Evolutionary conservation across 495 filamentous ascomycete species (phyloP), one percentile per base, ranked within the genome.

Genomic region (Neurospora cerealis): DNA sequence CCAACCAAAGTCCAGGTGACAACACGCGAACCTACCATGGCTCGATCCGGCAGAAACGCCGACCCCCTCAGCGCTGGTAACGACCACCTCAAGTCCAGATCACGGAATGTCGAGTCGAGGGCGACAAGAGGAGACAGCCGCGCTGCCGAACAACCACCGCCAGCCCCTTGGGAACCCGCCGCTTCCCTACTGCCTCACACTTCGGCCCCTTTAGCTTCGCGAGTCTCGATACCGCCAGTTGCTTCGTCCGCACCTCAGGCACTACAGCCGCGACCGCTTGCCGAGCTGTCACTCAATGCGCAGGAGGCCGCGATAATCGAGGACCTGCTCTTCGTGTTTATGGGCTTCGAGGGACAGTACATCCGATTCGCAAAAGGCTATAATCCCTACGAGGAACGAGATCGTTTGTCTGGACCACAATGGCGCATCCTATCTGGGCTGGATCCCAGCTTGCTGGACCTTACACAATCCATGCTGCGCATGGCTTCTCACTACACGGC

Each of bases 331-430:
- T 98, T 94, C 80, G 94, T 96, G 4, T 95, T 98, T 76, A 98
- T 98, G 95, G 96, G 96, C n/a, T 96, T 93, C 74, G 96, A 99
- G 83, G 96, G 96, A 37, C 94, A 97, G 80, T 98, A 98, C 80
- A 92, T 98, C 76, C 93, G 94, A 73, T 98, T 93, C 76, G 86
- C 86, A 44, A 89, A 89, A 72, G 87, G 89, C 3, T 98, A 97
- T 81, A 91, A 97, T 74, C 93, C 96, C 0, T 81, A 87, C 7
- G 87, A 89, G 15, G 96, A 99, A 80, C 94, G 94, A 74, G 93
- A 96, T 80, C 90, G 94, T 21, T 83, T 98, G 70, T 86, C 89
- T 1, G 96, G 96, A 0, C 95, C 96, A 4, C 80, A 83, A 10
- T 98, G 92, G 83, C 90, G 89, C 74, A 90, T 98, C 66, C 84